phyloP scores from a whole-genome alignment of 139 green algal species.

The Closterium sp. region DNA sequence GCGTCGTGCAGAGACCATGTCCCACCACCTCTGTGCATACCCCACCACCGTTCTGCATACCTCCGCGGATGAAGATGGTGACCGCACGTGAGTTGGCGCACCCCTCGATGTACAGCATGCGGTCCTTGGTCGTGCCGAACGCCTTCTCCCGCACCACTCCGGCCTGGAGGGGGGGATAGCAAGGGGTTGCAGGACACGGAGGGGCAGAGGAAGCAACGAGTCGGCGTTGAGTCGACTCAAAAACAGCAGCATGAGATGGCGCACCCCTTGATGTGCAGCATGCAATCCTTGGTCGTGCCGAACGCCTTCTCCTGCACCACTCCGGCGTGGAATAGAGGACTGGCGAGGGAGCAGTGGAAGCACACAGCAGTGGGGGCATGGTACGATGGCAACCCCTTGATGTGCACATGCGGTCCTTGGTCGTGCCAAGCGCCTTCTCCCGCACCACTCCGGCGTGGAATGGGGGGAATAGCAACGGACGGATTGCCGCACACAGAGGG shows the following conservation, averaged over 20 bases:
- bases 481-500: not conserved
- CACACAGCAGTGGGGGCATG: slow-evolving; percentile 3
- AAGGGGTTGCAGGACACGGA: not conserved
- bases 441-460: slow-evolving; percentile 71
- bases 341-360: not conserved
- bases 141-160: slow-evolving; percentile 74
- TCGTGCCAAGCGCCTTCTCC: slow-evolving; percentile 92
- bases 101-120: slow-evolving; percentile 94
- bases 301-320: slow-evolving; percentile 83
- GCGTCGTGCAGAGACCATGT: not conserved
- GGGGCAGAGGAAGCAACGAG: not conserved
- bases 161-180: slow-evolving; percentile 59
- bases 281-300: slow-evolving; percentile 95
- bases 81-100: slow-evolving; percentile 90
- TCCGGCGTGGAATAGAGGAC: slow-evolving; percentile 67
- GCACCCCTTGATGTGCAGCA: slow-evolving; percentile 94
- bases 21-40: not conserved
- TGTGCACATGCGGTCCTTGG: slow-evolving; percentile 93
- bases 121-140: slow-evolving; percentile 97
- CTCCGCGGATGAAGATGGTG: slow-evolving; percentile 92
- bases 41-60: not conserved
- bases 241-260: slow-evolving; percentile 65
- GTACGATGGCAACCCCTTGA: slow-evolving; percentile 92
- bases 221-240: not conserved
- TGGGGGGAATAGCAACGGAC: not conserved